Base-by-base conservation (phyloP, 148 eudicot species). In the Spergularia bocconei region DNA sequence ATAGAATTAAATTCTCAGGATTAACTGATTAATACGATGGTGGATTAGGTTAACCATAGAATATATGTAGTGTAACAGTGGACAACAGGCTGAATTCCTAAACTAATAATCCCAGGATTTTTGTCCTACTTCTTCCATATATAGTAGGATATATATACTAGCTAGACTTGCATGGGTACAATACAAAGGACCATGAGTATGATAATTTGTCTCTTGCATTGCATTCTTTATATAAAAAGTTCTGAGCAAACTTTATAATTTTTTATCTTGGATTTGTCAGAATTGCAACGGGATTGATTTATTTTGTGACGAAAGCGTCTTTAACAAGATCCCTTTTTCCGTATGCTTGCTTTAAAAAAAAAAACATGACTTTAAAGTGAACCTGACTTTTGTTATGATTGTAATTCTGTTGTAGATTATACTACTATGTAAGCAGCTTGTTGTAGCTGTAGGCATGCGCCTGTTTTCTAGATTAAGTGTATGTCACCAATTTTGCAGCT, bases 311-410 rank as follows among this genome's bases (percentile, higher is more conserved):
- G 6, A 63, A 63, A 63, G 67, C 33, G 44, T 36, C 47, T 63
- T 63, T 36, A 16, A 14, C 47, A 11, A 15, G 15, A 63, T 1
- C 6, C 67, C 67, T 8, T 33, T 63, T 63, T 15, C 15, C 47
- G 14, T 33, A 63, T 63, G 67, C 36, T 33, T 33, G 11, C 3
- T 33, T 5, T 12, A 23, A 33, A 33, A 38, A 25, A 33, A 33
- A 38, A 63, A 29, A 63, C 44, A 36, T 33, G 2, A 36, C 63
- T 63, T 33, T 63, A 63, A 63, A 63, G n/a, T 63, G 67, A 63
- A 36, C 47, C 13, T 0, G 15, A 4, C 19, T 38, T 63, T 63
- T 36, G 67, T 36, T 63, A 63, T 63, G 13, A 60, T 23, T 60
- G 36, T 21, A 4, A 23, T 60, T 60, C 39, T 11, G 47, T 36